These are phyloP conservation scores for Penicillium brevicompactum DNA, from an alignment of 2,329 filamentous ascomycete genomes.

Conservation along the genomic window DNA sequence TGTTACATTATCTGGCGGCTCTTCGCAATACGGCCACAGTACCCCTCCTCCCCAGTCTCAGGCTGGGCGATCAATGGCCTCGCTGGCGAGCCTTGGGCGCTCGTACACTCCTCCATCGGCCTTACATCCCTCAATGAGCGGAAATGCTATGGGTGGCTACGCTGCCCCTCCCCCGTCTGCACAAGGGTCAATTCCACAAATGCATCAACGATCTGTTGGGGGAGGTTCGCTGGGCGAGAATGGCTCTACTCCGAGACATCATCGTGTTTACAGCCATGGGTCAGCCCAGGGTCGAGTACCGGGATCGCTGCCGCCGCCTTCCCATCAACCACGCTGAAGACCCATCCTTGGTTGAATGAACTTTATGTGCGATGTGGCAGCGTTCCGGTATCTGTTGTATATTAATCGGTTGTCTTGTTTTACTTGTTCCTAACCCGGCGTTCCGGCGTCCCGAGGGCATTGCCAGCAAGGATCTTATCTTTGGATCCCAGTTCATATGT, in stretches of 20 bases:
- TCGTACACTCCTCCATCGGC: conserved; percentile 44
- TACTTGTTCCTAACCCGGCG: conserved; percentile 4
- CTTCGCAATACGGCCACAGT: conserved; percentile 33
- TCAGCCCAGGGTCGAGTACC: conserved; percentile 32
- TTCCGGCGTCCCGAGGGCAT: not conserved
- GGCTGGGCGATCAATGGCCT: conserved; percentile 28
- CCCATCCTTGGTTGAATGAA: not conserved
- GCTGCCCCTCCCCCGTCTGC: conserved; percentile 26
- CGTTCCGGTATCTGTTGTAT: not conserved
- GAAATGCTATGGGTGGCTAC: conserved; percentile 32
- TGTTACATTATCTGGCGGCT: conserved; percentile 29
- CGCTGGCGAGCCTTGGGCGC: conserved; percentile 33
- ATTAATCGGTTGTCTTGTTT: conserved; percentile 1
- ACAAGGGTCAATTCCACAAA: conserved; percentile 25
- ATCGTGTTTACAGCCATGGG: conserved; percentile 43
- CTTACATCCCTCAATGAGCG: conserved; percentile 31
- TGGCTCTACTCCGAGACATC: conserved; percentile 30
- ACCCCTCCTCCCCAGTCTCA: conserved; percentile 38
- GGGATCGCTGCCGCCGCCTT: conserved; percentile 29
- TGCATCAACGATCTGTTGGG: conserved; percentile 32
- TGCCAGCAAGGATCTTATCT: conserved; percentile 1
- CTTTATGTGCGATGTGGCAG: not conserved
- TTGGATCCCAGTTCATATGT: conserved; percentile 17
- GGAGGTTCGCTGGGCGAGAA: conserved; percentile 27
- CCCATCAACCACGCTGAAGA: conserved; percentile 28